These are phyloP conservation scores for Exophiala sp. DNA, from an alignment of 2,329 filamentous ascomycete genomes.

Conservation along the genomic window DNA sequence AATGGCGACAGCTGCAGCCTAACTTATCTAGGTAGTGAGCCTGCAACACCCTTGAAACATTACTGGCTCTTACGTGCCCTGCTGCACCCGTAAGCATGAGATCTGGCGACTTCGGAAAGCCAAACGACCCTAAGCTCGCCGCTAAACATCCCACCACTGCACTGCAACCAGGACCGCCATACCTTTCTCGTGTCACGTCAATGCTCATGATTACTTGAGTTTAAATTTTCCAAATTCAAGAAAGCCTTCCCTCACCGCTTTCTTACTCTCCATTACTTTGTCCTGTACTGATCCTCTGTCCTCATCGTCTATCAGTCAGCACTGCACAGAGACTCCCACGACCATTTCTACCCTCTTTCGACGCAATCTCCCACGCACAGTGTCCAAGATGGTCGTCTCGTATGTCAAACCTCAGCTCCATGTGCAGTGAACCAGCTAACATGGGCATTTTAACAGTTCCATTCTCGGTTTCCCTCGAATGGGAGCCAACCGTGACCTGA, in stretches of 20 bases:
- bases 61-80: neutral
- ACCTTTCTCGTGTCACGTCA: slow-evolving; percentile 5
- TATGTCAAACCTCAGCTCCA: slow-evolving; percentile 36
- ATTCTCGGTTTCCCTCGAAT: slow-evolving; percentile 99
- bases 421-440: slow-evolving; percentile 13
- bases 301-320: slow-evolving; percentile 21
- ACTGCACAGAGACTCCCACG: slow-evolving; percentile 19
- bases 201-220: slow-evolving; percentile 1
- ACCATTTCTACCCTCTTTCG: slow-evolving; percentile 9
- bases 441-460: slow-evolving; percentile 44
- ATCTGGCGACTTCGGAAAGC: too few species aligned
- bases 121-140: neutral
- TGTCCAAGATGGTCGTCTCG: slow-evolving; percentile 59
- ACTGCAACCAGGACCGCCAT: neutral
- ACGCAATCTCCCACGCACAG: slow-evolving; percentile 6
- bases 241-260: slow-evolving; percentile 23
- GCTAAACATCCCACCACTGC: slow-evolving; percentile 1
- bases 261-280: slow-evolving; percentile 27
- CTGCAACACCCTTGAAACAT: too few species aligned
- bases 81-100: neutral
- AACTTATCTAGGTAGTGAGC: too few species aligned
- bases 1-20: neutral
- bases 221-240: slow-evolving; percentile 5
- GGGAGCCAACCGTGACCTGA: slow-evolving; percentile 97
- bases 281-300: slow-evolving; percentile 18